Conservation (phyloP, 192 early-diverging fungal species). For the Entrophospora sp. region DNA sequence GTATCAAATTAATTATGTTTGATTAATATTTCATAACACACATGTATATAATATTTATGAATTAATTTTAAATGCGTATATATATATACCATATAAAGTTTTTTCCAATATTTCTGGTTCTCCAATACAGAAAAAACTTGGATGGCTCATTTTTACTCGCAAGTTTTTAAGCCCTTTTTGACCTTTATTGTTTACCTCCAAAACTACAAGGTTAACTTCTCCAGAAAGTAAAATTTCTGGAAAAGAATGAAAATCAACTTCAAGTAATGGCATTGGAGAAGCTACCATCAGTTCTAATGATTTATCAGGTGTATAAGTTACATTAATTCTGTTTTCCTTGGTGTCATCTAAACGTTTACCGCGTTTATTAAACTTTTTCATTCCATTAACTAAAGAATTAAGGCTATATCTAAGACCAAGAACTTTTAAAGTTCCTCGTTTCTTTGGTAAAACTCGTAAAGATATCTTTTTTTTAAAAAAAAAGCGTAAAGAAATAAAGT, state of each 20-base stretch:
- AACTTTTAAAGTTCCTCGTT: constrained; percentile 63
- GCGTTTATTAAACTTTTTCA: constrained; percentile 53
- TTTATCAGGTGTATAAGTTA: constrained; percentile 60
- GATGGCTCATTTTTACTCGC: constrained; percentile 74
- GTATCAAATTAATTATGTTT: too few relatives aligned
- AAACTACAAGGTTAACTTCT: constrained; percentile 58
- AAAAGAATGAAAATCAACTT: constrained; percentile 65
- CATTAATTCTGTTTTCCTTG: constrained; percentile 48
- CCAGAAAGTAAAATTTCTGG: constrained; percentile 77
- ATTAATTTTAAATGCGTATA: constrained; percentile 21
- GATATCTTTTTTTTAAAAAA: too few relatives aligned
- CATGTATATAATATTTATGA: too few relatives aligned
- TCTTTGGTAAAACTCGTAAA: constrained; percentile 61
- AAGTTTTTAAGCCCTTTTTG: constrained; percentile 60
- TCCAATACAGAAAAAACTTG: constrained; percentile 75
- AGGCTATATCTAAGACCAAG: constrained; percentile 71
- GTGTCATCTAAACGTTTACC: constrained; percentile 74
- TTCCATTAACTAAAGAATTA: constrained; percentile 66
- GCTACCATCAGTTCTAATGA: constrained; percentile 67
- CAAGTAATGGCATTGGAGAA: constrained; percentile 74
- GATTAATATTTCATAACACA: too few relatives aligned
- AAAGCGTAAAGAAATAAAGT: too few relatives aligned
- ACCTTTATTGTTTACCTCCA: constrained; percentile 83
- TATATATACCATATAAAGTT: constrained; percentile 30
- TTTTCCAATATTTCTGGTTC: constrained; percentile 31